Conservation (phyloP, 108 stramenopile species). For the Aurantiochytrium sp. region DNA sequence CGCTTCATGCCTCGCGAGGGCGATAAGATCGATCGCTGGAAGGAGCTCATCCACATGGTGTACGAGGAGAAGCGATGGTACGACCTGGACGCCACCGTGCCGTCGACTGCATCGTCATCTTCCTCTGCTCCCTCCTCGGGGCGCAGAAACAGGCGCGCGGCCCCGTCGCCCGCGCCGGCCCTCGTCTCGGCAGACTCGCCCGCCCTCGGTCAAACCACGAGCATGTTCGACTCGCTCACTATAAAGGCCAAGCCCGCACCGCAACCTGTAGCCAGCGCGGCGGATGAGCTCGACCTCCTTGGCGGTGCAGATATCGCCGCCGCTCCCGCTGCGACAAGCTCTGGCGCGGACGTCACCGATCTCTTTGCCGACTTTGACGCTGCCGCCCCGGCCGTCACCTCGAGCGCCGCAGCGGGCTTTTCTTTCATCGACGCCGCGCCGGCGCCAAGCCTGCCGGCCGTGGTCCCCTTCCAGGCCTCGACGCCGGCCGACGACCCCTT, state of each 20-base stretch:
- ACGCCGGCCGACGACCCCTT: not conserved
- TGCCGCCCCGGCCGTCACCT: no score
- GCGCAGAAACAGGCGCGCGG: no score
- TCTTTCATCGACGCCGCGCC: no score
- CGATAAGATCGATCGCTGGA: constrained; percentile 33
- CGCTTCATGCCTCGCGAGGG: constrained; percentile 25
- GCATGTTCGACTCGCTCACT: not conserved
- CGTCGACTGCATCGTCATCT: not conserved
- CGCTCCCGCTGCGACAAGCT: not conserved
- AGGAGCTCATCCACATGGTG: constrained; percentile 9
- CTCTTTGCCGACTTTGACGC: not conserved
- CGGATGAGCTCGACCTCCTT: not conserved
- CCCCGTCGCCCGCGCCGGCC: no score
- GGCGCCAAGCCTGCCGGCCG: no score
- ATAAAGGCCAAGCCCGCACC: not conserved
- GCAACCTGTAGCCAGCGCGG: not conserved
- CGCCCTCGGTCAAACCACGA: not conserved
- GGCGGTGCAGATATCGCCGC: not conserved
- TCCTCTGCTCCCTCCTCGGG: no score
- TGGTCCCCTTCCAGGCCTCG: no score
- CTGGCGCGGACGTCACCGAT: not conserved
- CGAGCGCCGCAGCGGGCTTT: no score
- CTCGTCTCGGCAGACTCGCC: not conserved
- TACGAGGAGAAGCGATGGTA: constrained; percentile 32
- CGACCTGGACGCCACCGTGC: not conserved